phyloP scores from a whole-genome alignment of 208 protist genomes.

The Herpetomonas tarakana region DNA sequence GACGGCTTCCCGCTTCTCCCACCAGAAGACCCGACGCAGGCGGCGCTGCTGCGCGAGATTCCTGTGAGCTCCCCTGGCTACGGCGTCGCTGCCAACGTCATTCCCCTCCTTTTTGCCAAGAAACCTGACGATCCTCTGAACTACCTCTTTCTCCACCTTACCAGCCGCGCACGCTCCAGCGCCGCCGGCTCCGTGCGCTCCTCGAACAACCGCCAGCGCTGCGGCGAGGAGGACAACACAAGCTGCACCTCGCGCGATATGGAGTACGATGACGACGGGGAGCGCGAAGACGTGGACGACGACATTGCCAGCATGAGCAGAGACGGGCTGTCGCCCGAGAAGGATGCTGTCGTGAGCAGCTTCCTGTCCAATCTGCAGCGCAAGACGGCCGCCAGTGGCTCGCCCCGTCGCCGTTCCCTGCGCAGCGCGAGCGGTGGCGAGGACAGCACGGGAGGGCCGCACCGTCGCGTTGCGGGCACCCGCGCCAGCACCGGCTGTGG shows the following conservation, averaged over 20 bases:
- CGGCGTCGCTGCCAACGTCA: conserved; percentile 27
- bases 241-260: conserved; percentile 48
- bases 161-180: conserved; percentile 28
- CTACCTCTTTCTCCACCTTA: conserved; percentile 63
- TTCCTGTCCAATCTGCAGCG: conserved; percentile 16
- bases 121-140: conserved; percentile 60
- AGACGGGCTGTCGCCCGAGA: conserved; percentile 7
- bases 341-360: conserved; percentile 3
- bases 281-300: conserved; percentile 17
- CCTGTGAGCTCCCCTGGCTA: conserved; percentile 39
- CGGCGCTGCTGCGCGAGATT: conserved; percentile 47
- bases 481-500: too few relatives aligned
- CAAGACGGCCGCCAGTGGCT: conserved; percentile 6
- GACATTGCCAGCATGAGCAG: conserved; percentile 11
- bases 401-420: too few relatives aligned
- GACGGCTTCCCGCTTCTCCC: conserved; percentile 22
- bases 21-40: conserved; percentile 41
- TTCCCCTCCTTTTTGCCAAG: conserved; percentile 55
- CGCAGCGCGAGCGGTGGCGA: not conserved
- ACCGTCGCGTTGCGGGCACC: not conserved
- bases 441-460: not conserved
- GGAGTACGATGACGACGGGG: conserved; percentile 23
- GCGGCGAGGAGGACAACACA: conserved; percentile 18
- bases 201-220: conserved; percentile 16
- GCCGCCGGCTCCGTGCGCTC: conserved; percentile 38